Percentiles rank a stretch among this genome's conserved stretches.
Conservation (phyloP, 2,329 filamentous ascomycete genomes). For the Didymella segeticola region DNA sequence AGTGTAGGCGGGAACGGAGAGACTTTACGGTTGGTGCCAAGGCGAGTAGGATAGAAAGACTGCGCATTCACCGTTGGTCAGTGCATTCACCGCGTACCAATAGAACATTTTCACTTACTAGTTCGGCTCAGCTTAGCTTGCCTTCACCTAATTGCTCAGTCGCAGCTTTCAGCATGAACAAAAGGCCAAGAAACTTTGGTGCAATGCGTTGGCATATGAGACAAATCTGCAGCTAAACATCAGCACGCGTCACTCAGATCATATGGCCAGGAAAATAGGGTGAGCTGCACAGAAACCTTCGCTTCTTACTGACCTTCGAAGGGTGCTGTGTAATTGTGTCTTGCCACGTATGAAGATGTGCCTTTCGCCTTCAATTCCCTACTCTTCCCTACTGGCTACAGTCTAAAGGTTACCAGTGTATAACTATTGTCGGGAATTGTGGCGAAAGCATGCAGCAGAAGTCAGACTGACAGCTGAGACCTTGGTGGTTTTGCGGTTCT, state of each 20-base stretch:
- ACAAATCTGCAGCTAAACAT: background rate
- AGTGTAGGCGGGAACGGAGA: conserved; percentile 2
- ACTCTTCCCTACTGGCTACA: too few relatives aligned
- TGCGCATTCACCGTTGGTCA: conserved; percentile 24
- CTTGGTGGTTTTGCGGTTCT: background rate
- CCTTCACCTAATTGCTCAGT: background rate
- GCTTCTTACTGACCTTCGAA: too few relatives aligned
- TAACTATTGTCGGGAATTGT: too few relatives aligned
- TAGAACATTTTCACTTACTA: background rate
- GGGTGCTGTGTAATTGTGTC: too few relatives aligned
- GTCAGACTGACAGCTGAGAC: too few relatives aligned
- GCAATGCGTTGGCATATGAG: background rate
- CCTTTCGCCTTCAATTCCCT: too few relatives aligned
- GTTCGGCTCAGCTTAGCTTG: background rate
- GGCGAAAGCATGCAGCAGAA: too few relatives aligned
- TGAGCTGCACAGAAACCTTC: background rate
- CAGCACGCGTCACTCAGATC: background rate
- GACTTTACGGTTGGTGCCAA: conserved; percentile 17
- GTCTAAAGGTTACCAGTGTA: too few relatives aligned
- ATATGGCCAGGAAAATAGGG: background rate
- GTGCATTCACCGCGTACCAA: conserved; percentile 21
- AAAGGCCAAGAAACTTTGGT: background rate
- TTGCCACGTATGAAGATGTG: too few relatives aligned
- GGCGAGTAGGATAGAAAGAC: conserved; percentile 12
- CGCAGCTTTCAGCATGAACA: background rate